Base-by-base conservation (phyloP, 257 asterid genomes). In the Catharanthus roseus region DNA sequence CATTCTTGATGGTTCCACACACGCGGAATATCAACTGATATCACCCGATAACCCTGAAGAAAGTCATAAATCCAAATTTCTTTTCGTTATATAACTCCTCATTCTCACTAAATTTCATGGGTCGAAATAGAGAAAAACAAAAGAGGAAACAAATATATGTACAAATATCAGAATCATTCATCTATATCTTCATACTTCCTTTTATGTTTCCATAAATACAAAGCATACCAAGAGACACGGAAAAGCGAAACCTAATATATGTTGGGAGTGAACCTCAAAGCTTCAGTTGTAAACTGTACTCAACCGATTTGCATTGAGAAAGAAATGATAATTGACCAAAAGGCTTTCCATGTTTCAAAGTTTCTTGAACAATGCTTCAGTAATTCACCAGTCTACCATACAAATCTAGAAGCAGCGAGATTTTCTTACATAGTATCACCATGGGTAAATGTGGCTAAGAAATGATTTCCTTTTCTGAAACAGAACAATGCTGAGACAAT, bases 1-100 rank as follows among this genome's bases (percentile, higher is more conserved):
- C 99, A 95, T 79, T 95, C 99, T 6, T 81, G 87, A 76, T 89
- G 86, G 86, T 86, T 89, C 99, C 99, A 91, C 60, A 83, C 93
- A 47, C 96, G 77, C 31, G 99, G 97, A 85, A 95, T 95, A 82
- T 95, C 99, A 73, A 95, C 86, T 47, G 99, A 91, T 76, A 95
- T 91, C 70, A 95, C 85, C 61, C 97, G 97, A 82, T 89, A 91
- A 69, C 97, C 97, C 99, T 95, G 97, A 72, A 73, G 77, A 77
- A 65, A 26, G 16, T 21, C 55, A 56, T 63, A 62, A 70, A 74
- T 1, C 12, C 36, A 56, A 51, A 57, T 39, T 75, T 73, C 67
- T 29, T 53, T 64, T 74, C 70, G 62, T 53, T 64, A 38, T 36
- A 19, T 28, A 29, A 55, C 31, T 36, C 23, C 56, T 36, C 53